Conservation (phyloP, 176 grass and related monocot genomes). For the Rhynchospora pubera region DNA sequence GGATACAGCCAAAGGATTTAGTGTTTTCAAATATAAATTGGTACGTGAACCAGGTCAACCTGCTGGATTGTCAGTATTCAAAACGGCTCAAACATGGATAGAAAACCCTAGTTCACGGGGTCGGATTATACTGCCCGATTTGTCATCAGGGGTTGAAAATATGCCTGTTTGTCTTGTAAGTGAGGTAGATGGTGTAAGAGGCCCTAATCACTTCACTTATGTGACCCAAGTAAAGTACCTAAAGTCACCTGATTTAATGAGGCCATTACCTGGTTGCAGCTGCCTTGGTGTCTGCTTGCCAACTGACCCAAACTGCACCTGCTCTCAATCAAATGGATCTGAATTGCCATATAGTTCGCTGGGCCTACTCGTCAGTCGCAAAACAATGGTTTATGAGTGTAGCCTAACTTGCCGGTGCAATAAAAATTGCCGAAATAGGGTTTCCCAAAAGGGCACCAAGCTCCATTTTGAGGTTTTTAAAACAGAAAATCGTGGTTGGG, state of each 20-base stretch:
- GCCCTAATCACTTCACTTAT: constrained; percentile 71
- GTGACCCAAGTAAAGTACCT: constrained; percentile 39
- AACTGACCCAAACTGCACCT: constrained; percentile 49
- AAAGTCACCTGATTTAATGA: constrained; percentile 39
- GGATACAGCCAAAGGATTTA: constrained; percentile 56
- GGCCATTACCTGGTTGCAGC: constrained; percentile 40
- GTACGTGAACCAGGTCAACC: constrained; percentile 64
- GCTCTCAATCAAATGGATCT: constrained; percentile 51
- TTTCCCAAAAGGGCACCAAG: constrained; percentile 62
- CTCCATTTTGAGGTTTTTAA: constrained; percentile 90
- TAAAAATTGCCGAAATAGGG: constrained; percentile 69
- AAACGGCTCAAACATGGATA: constrained; percentile 72
- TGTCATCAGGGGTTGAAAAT: constrained; percentile 76
- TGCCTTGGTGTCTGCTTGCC: constrained; percentile 69
- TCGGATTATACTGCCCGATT: constrained; percentile 57
- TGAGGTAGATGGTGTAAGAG: constrained; percentile 64
- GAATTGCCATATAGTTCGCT: constrained; percentile 80
- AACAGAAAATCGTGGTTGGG: constrained; percentile 75
- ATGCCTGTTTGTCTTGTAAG: constrained; percentile 82
- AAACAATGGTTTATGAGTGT: constrained; percentile 69
- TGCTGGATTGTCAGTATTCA: constrained; percentile 62
- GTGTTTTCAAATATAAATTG: constrained; percentile 84
- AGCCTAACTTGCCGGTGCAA: constrained; percentile 55
- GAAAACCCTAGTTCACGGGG: constrained; percentile 57
- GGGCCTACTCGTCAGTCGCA: constrained; percentile 67